Evolutionary conservation across 805 yeast species (phyloP), one percentile per base, ranked within the genome.

Genomic region (Ascoidea tarda): DNA sequence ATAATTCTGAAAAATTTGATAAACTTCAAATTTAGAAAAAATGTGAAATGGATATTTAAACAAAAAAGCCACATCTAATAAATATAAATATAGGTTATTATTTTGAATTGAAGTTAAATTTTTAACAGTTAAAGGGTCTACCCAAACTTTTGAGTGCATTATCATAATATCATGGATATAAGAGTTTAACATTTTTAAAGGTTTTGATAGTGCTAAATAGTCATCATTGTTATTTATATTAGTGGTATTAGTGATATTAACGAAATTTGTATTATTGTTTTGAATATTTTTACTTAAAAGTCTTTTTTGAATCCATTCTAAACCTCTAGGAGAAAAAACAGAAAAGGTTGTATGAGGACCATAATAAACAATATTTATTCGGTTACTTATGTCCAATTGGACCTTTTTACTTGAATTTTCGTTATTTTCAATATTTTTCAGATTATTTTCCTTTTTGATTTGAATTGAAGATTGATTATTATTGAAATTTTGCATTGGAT

Each of bases 321-420:
- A 45, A 8, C 80, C 79, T 46, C 59, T 54, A 4, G 63, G 58
- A 5, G 76, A 68, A 49, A 74, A 65, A n/a, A 74, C 55, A 0
- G 76, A 70, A 51, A 74, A 62, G 1, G 69, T 59, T 1, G 66
- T 58, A 51, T 68, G 69, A 5, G 60, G 53, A 8, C 59, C 62
- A 51, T 60, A 57, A 51, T 57, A 65, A 5, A 38, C 44, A 10
- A 38, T 10, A 38, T 38, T 38, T 38, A 14, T 38, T 38, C 44
- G 8, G 4, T 38, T 38, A 38, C 44, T 38, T 38, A 38, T 10
- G 14, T 38, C 44, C 8, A 10, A 8, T 10, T 8, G 14, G 14
- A 10, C 44, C 4, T 10, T 10, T 10, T 8, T 8, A 38, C 8
- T 38, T 38, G 8, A 8, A 38, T 38, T 21, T 21, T 21, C 28